Percentiles rank a stretch among this genome's conserved stretches.
phyloP scores from a whole-genome alignment of 1,284 basidiomycete species.

The Paramarasmius palmivorus region DNA sequence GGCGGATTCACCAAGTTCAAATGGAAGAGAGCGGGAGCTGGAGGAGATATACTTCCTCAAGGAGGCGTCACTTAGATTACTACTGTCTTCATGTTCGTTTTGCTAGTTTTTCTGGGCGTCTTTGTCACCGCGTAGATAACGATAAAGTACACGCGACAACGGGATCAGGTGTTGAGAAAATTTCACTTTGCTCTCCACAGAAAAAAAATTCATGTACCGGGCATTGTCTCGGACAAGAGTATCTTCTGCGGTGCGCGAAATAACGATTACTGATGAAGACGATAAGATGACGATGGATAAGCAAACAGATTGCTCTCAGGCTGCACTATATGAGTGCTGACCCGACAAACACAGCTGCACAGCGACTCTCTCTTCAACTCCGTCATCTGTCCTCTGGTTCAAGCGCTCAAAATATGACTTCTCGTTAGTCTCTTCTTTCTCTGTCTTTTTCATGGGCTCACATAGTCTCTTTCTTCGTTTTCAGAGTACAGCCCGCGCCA shows the following conservation, averaged over 20 bases:
- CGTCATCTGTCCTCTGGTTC: conserved; percentile 50
- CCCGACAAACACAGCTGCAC: conserved; percentile 35
- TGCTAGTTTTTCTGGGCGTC: background rate
- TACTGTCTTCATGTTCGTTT: conserved; percentile 12
- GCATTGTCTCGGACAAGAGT: conserved; percentile 2
- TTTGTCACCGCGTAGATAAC: background rate
- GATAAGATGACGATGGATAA: conserved; percentile 12
- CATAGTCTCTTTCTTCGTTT: conserved; percentile 17
- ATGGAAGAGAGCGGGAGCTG: conserved; percentile 27
- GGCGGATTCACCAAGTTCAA: conserved; percentile 67
- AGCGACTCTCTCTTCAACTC: conserved; percentile 61
- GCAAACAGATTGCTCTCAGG: conserved; percentile 4
- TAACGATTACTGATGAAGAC: conserved; percentile 6
- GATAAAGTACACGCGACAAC: background rate
- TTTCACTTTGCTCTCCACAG: background rate
- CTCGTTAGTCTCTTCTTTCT: conserved; percentile 44
- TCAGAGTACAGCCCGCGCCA: conserved; percentile 75
- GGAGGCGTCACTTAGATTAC: conserved; percentile 30
- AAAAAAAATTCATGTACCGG: conserved; percentile 5
- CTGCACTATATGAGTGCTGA: conserved; percentile 30
- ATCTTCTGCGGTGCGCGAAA: background rate
- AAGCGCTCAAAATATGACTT: conserved; percentile 48
- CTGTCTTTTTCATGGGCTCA: conserved; percentile 14
- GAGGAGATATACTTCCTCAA: conserved; percentile 49
- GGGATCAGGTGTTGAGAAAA: background rate